A percentile compares a stretch with the other conserved stretches of the same genome.
These are phyloP conservation scores for Lachancea dasiensis DNA, from an alignment of 805 yeast genomes.

Conservation along the genomic window DNA sequence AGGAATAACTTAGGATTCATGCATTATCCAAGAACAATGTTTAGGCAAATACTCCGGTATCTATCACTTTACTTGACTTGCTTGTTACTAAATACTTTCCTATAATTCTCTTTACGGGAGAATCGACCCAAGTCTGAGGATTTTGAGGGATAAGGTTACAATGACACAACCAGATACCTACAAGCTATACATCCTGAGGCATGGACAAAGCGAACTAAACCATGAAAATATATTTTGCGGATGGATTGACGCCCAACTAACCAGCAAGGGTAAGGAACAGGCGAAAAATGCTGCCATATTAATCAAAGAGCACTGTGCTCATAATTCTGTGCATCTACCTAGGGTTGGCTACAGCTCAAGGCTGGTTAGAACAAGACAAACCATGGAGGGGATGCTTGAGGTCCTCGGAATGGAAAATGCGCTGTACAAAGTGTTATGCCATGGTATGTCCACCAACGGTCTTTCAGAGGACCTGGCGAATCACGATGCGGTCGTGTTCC, in stretches of 20 bases:
- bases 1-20: background rate
- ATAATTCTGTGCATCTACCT: slow-evolving; percentile 33
- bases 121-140: too few relatives aligned
- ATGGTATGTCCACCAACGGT: slow-evolving; percentile 6
- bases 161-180: slow-evolving; percentile 21
- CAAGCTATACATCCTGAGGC: slow-evolving; percentile 49
- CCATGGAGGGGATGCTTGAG: slow-evolving; percentile 60
- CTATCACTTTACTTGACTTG: too few relatives aligned
- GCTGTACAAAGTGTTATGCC: slow-evolving; percentile 19
- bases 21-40: too few relatives aligned
- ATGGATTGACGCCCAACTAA: slow-evolving; percentile 72
- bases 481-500: slow-evolving; percentile 47
- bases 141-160: too few relatives aligned
- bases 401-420: slow-evolving; percentile 33
- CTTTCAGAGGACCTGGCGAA: slow-evolving; percentile 29
- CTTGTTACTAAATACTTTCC: background rate
- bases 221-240: slow-evolving; percentile 75
- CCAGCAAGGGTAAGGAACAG: slow-evolving; percentile 61
- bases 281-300: slow-evolving; percentile 60
- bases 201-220: slow-evolving; percentile 80
- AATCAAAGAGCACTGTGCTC: slow-evolving; percentile 38
- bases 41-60: too few relatives aligned
- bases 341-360: slow-evolving; percentile 66
- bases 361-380: slow-evolving; percentile 67
- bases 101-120: background rate